phyloP scores from a whole-genome alignment of 208 protist genomes.

The Trichomonas gallinae region DNA sequence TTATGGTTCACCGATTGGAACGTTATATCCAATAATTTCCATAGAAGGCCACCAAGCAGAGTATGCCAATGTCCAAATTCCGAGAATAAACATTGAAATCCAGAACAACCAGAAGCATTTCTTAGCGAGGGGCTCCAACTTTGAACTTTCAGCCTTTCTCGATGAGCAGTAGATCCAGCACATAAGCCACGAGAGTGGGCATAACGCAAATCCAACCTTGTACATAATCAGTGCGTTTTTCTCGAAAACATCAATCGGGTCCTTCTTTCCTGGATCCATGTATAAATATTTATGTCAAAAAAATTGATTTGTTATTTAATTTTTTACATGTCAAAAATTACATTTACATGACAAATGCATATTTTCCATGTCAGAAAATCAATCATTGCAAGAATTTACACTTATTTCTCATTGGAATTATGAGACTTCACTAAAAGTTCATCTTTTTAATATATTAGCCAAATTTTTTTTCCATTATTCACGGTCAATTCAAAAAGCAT shows the following conservation, averaged over 20 bases:
- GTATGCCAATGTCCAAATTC: background rate
- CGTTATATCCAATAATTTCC: background rate
- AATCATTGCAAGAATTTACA: too few species aligned
- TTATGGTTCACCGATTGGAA: background rate
- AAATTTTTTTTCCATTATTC: too few species aligned
- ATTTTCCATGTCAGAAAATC: too few species aligned
- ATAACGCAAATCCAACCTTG: background rate
- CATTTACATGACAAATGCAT: too few species aligned
- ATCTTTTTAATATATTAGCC: too few species aligned
- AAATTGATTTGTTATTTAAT: too few species aligned
- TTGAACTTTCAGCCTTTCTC: background rate
- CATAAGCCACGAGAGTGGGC: background rate
- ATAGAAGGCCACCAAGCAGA: background rate
- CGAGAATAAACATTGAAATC: background rate
- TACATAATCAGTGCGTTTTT: background rate
- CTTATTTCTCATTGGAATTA: too few species aligned
- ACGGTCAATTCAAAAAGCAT: too few species aligned
- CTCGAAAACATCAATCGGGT: background rate
- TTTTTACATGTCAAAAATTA: too few species aligned
- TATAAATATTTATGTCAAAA: background rate
- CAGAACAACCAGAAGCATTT: background rate
- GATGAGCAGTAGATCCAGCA: background rate
- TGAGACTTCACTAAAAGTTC: too few species aligned
- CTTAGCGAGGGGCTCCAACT: background rate
- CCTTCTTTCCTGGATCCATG: constrained; percentile 1